Percentiles rank a stretch among this genome's conserved stretches.
Conservation (phyloP, 2,329 filamentous ascomycete species). For the Alternaria consortialis region DNA sequence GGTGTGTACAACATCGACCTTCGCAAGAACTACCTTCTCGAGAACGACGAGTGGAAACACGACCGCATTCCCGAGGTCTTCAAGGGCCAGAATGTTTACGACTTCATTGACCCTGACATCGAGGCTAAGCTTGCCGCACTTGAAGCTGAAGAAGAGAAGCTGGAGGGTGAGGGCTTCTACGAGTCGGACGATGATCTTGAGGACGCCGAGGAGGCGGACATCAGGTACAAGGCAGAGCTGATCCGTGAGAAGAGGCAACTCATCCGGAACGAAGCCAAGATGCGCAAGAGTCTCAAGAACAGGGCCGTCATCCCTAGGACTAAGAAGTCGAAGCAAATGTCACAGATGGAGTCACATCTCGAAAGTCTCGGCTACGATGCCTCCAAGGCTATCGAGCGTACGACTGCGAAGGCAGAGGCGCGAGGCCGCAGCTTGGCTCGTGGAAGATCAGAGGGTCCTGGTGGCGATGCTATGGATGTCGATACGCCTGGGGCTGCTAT, state of each 20-base stretch:
- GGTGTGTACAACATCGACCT: slow-evolving; percentile 97
- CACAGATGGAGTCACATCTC: slow-evolving; percentile 86
- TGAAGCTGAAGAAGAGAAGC: slow-evolving; percentile 93
- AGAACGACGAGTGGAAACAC: slow-evolving; percentile 91
- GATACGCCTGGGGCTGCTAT: slow-evolving; percentile 52
- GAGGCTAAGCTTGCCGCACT: slow-evolving; percentile 89
- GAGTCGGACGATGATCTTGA: slow-evolving; percentile 77
- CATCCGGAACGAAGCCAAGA: slow-evolving; percentile 92
- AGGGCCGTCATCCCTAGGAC: slow-evolving; percentile 89
- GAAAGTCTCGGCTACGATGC: slow-evolving; percentile 88
- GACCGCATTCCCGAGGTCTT: slow-evolving; percentile 95
- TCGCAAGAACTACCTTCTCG: slow-evolving; percentile 85
- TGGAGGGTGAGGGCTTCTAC: slow-evolving; percentile 93
- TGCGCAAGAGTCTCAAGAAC: slow-evolving; percentile 98
- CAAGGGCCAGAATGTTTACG: slow-evolving; percentile 96
- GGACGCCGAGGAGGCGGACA: slow-evolving; percentile 87
- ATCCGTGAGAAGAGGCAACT: slow-evolving; percentile 94
- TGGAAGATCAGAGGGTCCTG: slow-evolving; percentile 61
- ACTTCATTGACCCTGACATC: slow-evolving; percentile 97
- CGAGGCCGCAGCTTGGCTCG: slow-evolving; percentile 77
- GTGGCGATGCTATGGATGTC: slow-evolving; percentile 77
- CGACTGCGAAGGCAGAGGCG: slow-evolving; percentile 66
- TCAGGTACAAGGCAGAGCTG: slow-evolving; percentile 88
- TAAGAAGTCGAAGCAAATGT: slow-evolving; percentile 80
- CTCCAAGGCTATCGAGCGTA: slow-evolving; percentile 75